Evolutionary conservation across 2,329 filamentous ascomycete genomes (phyloP).

Genomic region (Claviceps citrina): DNA sequence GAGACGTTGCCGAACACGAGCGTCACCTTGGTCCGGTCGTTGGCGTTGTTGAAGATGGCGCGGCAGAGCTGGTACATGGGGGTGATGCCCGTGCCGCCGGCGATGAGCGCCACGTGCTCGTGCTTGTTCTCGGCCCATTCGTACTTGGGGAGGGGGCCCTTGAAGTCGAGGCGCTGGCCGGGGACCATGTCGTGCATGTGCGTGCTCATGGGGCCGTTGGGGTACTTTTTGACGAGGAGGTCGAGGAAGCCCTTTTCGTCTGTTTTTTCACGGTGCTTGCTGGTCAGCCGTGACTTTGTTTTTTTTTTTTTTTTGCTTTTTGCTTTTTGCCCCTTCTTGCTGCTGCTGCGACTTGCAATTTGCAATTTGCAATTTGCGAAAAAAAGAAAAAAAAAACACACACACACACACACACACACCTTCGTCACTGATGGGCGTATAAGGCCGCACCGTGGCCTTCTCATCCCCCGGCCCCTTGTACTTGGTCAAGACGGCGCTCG

Average conservation of each 20-base stretch:
- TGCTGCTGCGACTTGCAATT: too few relatives aligned
- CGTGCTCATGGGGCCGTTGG: constrained; percentile 76
- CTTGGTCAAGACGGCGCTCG: constrained; percentile 84
- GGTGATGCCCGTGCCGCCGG: constrained; percentile 93
- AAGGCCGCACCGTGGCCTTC: constrained; percentile 80
- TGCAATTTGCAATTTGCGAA: too few relatives aligned
- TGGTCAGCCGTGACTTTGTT: too few relatives aligned
- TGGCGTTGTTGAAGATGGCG: constrained; percentile 87
- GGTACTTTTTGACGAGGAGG: constrained; percentile 84
- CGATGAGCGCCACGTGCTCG: constrained; percentile 69
- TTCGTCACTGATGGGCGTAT: constrained; percentile 84
- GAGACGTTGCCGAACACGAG: constrained; percentile 82
- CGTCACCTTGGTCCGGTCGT: constrained; percentile 95
- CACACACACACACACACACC: constrained; percentile 36
- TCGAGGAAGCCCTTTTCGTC: constrained; percentile 69
- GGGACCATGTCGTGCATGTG: constrained; percentile 73
- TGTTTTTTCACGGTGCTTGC: too few relatives aligned
- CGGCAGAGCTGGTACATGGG: constrained; percentile 94
- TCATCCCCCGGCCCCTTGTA: constrained; percentile 69
- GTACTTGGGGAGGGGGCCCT: constrained; percentile 93
- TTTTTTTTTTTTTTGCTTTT: not conserved
- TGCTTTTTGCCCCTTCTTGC: too few relatives aligned
- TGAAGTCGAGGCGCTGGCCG: constrained; percentile 74
- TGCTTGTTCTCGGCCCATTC: constrained; percentile 84
- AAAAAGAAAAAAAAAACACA: not conserved